Percentiles rank a stretch among this genome's conserved stretches.
phyloP scores from a whole-genome alignment of 1,139 yeast species.

The Suhomyces guaymorum region DNA sequence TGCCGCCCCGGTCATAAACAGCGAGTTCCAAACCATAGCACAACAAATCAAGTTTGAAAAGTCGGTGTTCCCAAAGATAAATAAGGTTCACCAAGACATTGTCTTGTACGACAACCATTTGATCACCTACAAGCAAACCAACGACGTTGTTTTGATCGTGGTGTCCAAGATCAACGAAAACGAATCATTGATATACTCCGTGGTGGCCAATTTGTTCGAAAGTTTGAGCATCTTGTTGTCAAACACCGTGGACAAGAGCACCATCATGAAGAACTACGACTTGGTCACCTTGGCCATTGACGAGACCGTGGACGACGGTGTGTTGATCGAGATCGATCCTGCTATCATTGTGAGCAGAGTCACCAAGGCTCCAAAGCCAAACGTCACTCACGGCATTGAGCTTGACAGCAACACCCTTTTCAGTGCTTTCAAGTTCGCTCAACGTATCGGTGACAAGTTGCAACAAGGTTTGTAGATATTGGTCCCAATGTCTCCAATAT shows the following conservation, averaged over 20 bases:
- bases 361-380: conserved; percentile 64
- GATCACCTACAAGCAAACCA: conserved; percentile 83
- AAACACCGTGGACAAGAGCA: conserved; percentile 74
- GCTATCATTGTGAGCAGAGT: conserved; percentile 86
- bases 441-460: conserved; percentile 80
- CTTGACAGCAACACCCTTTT: conserved; percentile 83
- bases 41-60: conserved; percentile 79
- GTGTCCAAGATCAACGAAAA: conserved; percentile 80
- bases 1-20: conserved; percentile 10
- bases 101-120: conserved; percentile 76
- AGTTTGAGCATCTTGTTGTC: conserved; percentile 76
- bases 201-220: conserved; percentile 75
- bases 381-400: conserved; percentile 55
- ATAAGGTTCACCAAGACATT: conserved; percentile 79
- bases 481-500: no score
- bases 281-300: conserved; percentile 83
- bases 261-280: conserved; percentile 82
- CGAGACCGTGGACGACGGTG: conserved; percentile 90
- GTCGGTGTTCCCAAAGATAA: conserved; percentile 69
- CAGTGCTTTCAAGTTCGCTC: conserved; percentile 90
- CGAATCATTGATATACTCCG: conserved; percentile 78
- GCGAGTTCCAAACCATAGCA: conserved; percentile 40
- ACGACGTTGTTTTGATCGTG: conserved; percentile 68
- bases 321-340: conserved; percentile 87
- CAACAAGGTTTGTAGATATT: conserved; percentile 63